Percentiles rank a stretch among this genome's conserved stretches.
Conservation (phyloP, 768 basidiomycete species). For the Brasilioporus rufonigricans region DNA sequence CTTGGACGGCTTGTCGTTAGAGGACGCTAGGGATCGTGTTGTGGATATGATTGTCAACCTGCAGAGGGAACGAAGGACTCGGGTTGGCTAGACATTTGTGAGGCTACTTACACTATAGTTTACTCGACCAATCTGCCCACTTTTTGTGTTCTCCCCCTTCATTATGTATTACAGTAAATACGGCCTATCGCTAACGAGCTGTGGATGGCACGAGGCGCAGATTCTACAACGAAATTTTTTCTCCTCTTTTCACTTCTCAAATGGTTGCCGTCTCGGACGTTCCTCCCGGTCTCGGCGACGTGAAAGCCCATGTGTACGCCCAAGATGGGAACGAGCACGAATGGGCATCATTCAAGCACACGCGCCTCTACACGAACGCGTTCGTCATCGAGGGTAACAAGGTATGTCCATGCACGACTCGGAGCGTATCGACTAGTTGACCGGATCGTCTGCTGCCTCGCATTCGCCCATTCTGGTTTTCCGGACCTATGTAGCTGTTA, state of each 20-base stretch:
- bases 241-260: background rate
- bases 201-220: background rate
- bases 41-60: constrained; percentile 63
- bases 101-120: background rate
- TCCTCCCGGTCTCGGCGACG: constrained; percentile 44
- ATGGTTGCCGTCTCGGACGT: constrained; percentile 17
- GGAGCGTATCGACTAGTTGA: too few species aligned
- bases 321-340: constrained; percentile 40
- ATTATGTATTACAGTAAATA: constrained; percentile 19
- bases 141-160: background rate
- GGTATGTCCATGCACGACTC: constrained; percentile 26
- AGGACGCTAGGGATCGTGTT: constrained; percentile 74
- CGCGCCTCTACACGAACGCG: constrained; percentile 64
- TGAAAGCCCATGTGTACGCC: constrained; percentile 23
- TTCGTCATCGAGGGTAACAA: constrained; percentile 57
- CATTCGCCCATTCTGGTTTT: constrained; percentile 9
- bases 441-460: background rate
- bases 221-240: background rate
- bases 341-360: constrained; percentile 47
- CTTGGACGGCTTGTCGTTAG: constrained; percentile 42
- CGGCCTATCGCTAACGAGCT: background rate
- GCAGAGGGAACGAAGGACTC: constrained; percentile 28
- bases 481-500: constrained; percentile 64
- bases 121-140: background rate
- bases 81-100: constrained; percentile 6